Base-by-base conservation (phyloP, 1,284 basidiomycete genomes). In the Apiotrichum veenhuisii region DNA sequence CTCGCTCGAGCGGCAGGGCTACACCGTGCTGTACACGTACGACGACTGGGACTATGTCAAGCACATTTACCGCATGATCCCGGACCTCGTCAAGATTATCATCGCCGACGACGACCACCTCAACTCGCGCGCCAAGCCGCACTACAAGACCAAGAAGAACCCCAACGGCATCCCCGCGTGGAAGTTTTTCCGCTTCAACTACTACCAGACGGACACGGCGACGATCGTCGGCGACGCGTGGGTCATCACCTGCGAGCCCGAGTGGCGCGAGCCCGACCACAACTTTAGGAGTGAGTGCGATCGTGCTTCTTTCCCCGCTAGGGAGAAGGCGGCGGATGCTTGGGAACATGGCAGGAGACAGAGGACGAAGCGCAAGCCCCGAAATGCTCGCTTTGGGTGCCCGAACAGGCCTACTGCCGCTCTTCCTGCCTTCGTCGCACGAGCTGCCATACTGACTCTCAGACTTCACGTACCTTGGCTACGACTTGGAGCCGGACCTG, bases 181-280 rank as follows among this genome's bases (percentile, higher is more conserved):
- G 52, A 54, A 54, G 52, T 36, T 47, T 44, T 54, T 54, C 52
- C 44, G 52, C 1, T 54, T 47, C 52, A 40, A 47, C 45, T 54
- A 54, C 44, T 54, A 47, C 45, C 23, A n/a, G 25, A 17, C n/a
- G 5, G 52, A 47, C 26, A n/a, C 23, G n/a, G 45, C 36, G 15
- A 54, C 44, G 2, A 9, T 26, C 3, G 45, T 54, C 27, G 52
- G 52, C 17, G 44, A 54, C 52, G 44, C 18, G 12, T 54, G 52
- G 52, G 27, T 40, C 15, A 34, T 54, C 43, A 54, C 52, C 4
- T 54, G 52, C 52, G 52, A 54, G 45, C 52, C 52, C 20, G 52
- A 54, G 37, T 54, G 44, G 44, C 36, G 26, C 34, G 36, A 33
- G 15, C 20, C 17, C 14, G 44, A 34, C n/a, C 25, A 33, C 20